Evolutionary conservation across 2,329 filamentous ascomycete species (phyloP).

Genomic region (Cadophora malorum): DNA sequence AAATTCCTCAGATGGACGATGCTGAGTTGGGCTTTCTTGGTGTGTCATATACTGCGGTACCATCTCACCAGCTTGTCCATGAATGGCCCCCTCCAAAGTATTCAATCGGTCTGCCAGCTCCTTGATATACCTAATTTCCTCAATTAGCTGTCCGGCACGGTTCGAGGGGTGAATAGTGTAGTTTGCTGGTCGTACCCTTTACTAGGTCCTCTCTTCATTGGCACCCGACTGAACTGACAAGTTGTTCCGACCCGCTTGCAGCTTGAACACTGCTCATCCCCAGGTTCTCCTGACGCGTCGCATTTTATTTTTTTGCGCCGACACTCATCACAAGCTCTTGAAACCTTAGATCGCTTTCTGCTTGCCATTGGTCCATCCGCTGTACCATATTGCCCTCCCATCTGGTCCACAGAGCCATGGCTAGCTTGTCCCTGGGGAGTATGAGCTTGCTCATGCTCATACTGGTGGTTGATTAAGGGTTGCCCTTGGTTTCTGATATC

Average conservation of each 20-base stretch:
- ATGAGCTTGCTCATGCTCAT: constrained; percentile 44
- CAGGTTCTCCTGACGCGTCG: constrained; percentile 77
- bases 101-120: constrained; percentile 86
- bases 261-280: constrained; percentile 78
- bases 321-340: constrained; percentile 87
- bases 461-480: constrained; percentile 47
- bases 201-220: constrained; percentile 86
- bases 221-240: constrained; percentile 86
- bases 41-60: constrained; percentile 48
- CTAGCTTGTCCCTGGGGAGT: constrained; percentile 33
- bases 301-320: constrained; percentile 90
- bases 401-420: constrained; percentile 41
- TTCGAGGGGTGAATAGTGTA: not conserved
- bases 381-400: constrained; percentile 55
- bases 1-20: constrained; percentile 57
- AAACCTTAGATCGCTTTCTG: constrained; percentile 84
- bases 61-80: constrained; percentile 53
- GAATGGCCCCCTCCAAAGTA: constrained; percentile 79
- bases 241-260: constrained; percentile 77
- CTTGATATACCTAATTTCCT: constrained; percentile 75
- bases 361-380: constrained; percentile 56
- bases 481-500: constrained; percentile 42
- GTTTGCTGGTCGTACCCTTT: constrained; percentile 69
- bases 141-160: constrained; percentile 1
- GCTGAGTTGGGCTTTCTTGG: constrained; percentile 47